These are phyloP conservation scores for Pyrenochaeta sp. DNA, from an alignment of 2,329 filamentous ascomycete genomes.

Conservation along the genomic window DNA sequence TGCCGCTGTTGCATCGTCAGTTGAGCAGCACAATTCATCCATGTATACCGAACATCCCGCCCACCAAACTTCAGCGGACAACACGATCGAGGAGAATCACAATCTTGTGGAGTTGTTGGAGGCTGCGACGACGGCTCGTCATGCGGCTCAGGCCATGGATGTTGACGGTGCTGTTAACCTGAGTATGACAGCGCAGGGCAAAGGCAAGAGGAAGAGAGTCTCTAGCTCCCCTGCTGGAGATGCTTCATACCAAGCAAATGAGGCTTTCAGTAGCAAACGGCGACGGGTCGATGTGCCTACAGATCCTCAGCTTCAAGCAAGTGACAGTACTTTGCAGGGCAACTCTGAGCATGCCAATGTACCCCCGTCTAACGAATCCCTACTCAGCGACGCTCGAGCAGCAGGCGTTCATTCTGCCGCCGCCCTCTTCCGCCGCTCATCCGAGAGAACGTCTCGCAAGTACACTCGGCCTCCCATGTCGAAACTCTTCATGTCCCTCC, in stretches of 20 bases:
- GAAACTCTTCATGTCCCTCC: conserved; percentile 64
- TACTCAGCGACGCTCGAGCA: conserved; percentile 54
- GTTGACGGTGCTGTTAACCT: conserved; percentile 5
- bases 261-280: conserved; percentile 28
- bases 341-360: conserved; percentile 15
- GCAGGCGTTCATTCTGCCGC: conserved; percentile 62
- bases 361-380: conserved; percentile 25
- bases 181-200: conserved; percentile 12
- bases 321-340: conserved; percentile 1
- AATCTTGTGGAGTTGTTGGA: conserved; percentile 48
- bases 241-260: conserved; percentile 8
- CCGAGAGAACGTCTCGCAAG: conserved; percentile 59
- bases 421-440: conserved; percentile 59
- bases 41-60: conserved; percentile 23
- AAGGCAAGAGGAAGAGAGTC: conserved; percentile 39
- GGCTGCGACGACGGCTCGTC: conserved; percentile 47
- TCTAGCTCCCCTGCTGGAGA: conserved; percentile 19
- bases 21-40: conserved; percentile 21
- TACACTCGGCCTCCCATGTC: conserved; percentile 67
- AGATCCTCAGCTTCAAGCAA: conserved; percentile 19
- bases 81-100: conserved; percentile 38
- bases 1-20: conserved; percentile 20
- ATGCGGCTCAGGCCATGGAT: conserved; percentile 28
- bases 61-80: conserved; percentile 22
- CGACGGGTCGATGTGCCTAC: conserved; percentile 26